Evolutionary conservation across 306 rosid genomes (phyloP), one percentile per base, ranked within the genome.

Genomic region (Trichosanthes cucumerina): DNA sequence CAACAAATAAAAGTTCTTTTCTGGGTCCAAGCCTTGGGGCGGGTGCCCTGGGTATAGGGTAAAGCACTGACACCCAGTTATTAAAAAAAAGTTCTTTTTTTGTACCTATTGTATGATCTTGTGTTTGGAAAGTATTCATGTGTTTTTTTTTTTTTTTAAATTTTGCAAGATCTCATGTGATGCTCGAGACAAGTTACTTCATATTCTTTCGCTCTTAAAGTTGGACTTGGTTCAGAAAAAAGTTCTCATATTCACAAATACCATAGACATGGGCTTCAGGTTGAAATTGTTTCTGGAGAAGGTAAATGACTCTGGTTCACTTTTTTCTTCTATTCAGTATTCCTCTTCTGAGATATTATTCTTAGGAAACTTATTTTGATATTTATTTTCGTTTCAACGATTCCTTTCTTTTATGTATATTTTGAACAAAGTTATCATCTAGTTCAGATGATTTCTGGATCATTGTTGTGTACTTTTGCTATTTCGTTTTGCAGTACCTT

Each of bases 211-310:
- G 78, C 87, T 95, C 84, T 82, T 95, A 88, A 95, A 92, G 91
- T 84, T 92, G 88, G 97, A 83, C 86, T 72, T 95, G 86, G 93
- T 95, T 78, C 99, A 92, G 83, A 95, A 91, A 84, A 95, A 88
- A 82, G 93, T 91, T 87, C 82, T 95, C 59, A 87, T 95, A 84
- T 95, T 95, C 84, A 90, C 97, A 28, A 95, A 91, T 80, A 83
- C 82, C 71, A 95, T 92, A 77, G 97, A 95, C 86, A 88, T 78
- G 88, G 92, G 96, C 79, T 92, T 92, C 89, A 90, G 92, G 79
- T 80, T 90, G 84, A 91, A 86, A 85, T 87, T 95, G 41, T 95
- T 85, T 84, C 79, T 95, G 83, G 99, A 95, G 85, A 92, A 95
- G 99, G 99, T 95, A 81, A 38, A 53, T 9, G 3, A 64, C 24